These are phyloP conservation scores for Peronospora farinosa DNA, from an alignment of 352 stramenopile genomes.

Conservation along the genomic window DNA sequence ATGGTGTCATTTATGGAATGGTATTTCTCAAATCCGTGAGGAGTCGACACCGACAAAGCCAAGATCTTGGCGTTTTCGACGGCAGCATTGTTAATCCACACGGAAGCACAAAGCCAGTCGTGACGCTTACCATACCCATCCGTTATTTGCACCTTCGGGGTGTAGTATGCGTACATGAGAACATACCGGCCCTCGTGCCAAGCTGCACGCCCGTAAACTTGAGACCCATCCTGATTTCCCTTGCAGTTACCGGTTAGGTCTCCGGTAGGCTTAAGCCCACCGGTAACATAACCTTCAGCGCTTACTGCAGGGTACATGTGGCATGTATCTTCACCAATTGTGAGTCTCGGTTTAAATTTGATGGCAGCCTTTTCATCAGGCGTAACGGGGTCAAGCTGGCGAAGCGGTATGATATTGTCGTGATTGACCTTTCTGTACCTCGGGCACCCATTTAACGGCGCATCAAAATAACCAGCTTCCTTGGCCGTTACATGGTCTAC, in stretches of 20 bases:
- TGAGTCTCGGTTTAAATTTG: background rate
- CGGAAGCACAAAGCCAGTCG: constrained; percentile 16
- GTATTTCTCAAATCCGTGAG: too few species aligned
- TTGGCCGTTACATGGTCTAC: too few species aligned
- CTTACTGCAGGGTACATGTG: constrained; percentile 18
- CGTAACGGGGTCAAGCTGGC: background rate
- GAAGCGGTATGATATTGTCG: too few species aligned
- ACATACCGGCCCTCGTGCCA: constrained; percentile 7
- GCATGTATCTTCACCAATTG: background rate
- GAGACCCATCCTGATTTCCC: constrained; percentile 10
- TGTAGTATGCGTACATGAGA: constrained; percentile 23
- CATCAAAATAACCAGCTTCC: too few species aligned
- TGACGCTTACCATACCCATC: constrained; percentile 10
- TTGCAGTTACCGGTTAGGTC: constrained; percentile 5
- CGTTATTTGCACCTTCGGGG: constrained; percentile 9
- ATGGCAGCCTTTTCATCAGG: background rate
- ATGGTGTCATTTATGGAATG: too few species aligned
- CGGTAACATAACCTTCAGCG: background rate
- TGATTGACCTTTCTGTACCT: too few species aligned
- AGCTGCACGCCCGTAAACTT: constrained; percentile 23
- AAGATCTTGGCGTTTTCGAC: constrained; percentile 11
- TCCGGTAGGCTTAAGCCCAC: constrained; percentile 14
- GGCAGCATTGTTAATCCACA: constrained; percentile 18
- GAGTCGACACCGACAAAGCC: constrained; percentile 8
- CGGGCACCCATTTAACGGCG: too few species aligned